These are phyloP conservation scores for Lycium ferocissimum DNA, from an alignment of 257 asterid genomes.

Conservation along the genomic window DNA sequence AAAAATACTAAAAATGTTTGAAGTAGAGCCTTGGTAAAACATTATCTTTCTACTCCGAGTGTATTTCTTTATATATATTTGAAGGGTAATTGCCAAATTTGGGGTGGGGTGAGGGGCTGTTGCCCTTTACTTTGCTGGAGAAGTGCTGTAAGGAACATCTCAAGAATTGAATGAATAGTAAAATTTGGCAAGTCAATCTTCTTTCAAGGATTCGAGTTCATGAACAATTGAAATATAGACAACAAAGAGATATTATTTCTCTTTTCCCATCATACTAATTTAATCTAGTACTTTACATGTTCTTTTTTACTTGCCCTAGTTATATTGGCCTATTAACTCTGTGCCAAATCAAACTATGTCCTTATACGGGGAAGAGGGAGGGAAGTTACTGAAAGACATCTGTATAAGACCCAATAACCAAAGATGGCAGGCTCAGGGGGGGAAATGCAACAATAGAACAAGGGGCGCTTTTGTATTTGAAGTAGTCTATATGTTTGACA, in stretches of 20 bases:
- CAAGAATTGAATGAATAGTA: background rate
- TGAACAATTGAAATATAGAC: background rate
- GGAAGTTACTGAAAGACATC: background rate
- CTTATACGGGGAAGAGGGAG: conserved; percentile 5
- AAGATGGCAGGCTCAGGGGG: background rate
- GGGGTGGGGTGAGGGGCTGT: background rate
- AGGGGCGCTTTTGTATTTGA: background rate
- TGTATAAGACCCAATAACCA: background rate
- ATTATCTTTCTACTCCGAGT: background rate
- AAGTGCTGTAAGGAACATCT: background rate
- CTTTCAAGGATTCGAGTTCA: background rate
- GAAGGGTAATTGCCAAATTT: background rate
- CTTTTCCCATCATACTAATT: background rate
- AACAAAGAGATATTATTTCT: conserved; percentile 6
- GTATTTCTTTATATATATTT: background rate
- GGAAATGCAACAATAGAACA: background rate
- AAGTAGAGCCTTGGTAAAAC: background rate
- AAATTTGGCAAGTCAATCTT: background rate
- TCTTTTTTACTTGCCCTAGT: background rate
- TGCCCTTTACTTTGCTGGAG: conserved; percentile 4
- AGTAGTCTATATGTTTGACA: background rate
- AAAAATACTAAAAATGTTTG: background rate
- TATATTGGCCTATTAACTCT: background rate
- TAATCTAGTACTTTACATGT: background rate
- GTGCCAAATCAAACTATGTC: background rate